Base-by-base conservation (phyloP, 2,329 filamentous ascomycete species). In the Fusarium heterosporum region DNA sequence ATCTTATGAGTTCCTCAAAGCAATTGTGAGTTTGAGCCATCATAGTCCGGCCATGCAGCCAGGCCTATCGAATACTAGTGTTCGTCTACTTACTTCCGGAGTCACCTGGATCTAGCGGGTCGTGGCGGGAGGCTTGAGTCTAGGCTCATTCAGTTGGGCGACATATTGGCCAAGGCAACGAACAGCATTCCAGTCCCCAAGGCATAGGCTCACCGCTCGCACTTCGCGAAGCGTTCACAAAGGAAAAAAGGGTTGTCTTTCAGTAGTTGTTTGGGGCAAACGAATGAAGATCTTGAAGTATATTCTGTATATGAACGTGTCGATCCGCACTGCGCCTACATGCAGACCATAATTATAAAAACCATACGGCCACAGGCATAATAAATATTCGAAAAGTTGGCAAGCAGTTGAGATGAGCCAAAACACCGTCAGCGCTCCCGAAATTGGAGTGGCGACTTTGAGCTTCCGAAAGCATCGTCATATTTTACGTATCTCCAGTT, bases 101-200 rank as follows among this genome's bases (percentile, higher is more conserved):
- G 66, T 61, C 59, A 70, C 55, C 52, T 66, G 59, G 29, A 64
- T 42, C 49, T 62, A 62, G 70, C 59, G 68, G 64, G 42, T 34
- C 56, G 71, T 73, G 71, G 71, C 71, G 70, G 68, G 58, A 69
- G 71, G 70, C 70, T 73, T 71, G 63, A 66, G 71, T 72, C 71
- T 70, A 66, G 71, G 68, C 71, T 71, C 56, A 41, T 46, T 60
- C 53, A 66, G 39, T 56, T 47, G 55, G 51, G 53, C 52, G 57
- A 66, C 52, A 66, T 64, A 47, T 55, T 59, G 53, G 43, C 45
- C 45, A 56, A 55, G 49, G 57, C 50, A 42, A 57, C 41, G 52
- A 43, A n/a, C 41, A 62, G 34, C 71, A 73, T 73, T 73, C 71
- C 69, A 73, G 71, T 68, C 53, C 30, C 45, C 22, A 22, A 22